Conservation (phyloP, 2,329 filamentous ascomycete genomes). For the Teratosphaeria epicoccoides region DNA sequence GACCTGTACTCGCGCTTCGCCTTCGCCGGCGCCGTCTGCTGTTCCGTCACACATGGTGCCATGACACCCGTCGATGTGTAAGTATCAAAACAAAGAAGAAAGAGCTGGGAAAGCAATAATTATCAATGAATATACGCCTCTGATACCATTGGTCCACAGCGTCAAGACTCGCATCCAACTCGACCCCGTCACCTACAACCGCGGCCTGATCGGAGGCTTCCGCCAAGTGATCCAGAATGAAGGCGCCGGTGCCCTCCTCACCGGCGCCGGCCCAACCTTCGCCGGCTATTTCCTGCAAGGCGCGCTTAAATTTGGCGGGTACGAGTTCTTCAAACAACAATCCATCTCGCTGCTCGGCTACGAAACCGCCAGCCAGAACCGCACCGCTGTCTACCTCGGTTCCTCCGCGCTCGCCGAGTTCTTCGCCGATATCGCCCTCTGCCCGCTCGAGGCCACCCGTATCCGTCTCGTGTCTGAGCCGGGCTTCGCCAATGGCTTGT, state of each 20-base stretch:
- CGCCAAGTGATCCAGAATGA: slow-evolving; percentile 73
- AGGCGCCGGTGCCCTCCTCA: slow-evolving; percentile 76
- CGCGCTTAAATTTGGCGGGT: slow-evolving; percentile 87
- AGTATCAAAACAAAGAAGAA: slow-evolving; percentile 34
- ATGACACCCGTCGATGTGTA: slow-evolving; percentile 99
- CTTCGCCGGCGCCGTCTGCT: slow-evolving; percentile 95
- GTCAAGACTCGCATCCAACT: slow-evolving; percentile 96
- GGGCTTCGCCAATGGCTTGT: slow-evolving; percentile 68
- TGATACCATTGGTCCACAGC: slow-evolving; percentile 37
- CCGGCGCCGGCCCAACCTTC: slow-evolving; percentile 73
- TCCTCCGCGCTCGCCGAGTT: slow-evolving; percentile 52
- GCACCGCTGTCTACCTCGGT: slow-evolving; percentile 68
- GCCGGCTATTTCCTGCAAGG: slow-evolving; percentile 92
- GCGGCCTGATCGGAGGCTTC: slow-evolving; percentile 76
- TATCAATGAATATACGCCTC: neutral
- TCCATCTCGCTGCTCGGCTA: slow-evolving; percentile 69
- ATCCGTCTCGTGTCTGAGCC: slow-evolving; percentile 87
- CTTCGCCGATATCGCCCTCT: slow-evolving; percentile 70
- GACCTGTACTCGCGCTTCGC: slow-evolving; percentile 91
- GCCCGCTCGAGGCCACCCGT: slow-evolving; percentile 85
- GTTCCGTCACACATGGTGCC: slow-evolving; percentile 91
- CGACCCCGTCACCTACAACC: slow-evolving; percentile 81
- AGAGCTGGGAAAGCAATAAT: neutral
- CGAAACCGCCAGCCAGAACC: slow-evolving; percentile 66
- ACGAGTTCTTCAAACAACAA: slow-evolving; percentile 95